Evolutionary conservation across 257 asterid species (phyloP), one percentile per base, ranked within the genome.

Genomic region (Solanum sejunctum): DNA sequence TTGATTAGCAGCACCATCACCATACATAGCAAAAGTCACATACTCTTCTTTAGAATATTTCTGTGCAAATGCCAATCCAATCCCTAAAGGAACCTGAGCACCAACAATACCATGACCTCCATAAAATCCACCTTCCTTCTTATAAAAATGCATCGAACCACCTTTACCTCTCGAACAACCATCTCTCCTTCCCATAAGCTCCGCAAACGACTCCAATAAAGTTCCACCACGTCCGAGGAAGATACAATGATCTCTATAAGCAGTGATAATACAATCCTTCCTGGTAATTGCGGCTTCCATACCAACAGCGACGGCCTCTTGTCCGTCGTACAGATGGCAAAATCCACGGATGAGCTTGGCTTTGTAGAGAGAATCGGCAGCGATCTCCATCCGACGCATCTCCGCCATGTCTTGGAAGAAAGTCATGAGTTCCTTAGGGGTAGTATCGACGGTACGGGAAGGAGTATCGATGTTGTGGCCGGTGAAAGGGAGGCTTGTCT

Each of bases 51-150:
- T 96, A 20, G 45, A 90, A 43, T 96, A 96, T 93, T 96, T 96
- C 94, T 95, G 99, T n/a, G 94, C 98, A 85, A 96, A 94, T 28
- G 98, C 96, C 92, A 96, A 85, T 28, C 99, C 99, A 86, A 91
- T 86, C 3, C 98, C 99, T 82, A 96, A 89, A 1, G 99, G 98
- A 56, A 96, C 90, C 88, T 96, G 99, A 1, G 98, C 99, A 41
- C 99, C 99, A 9, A 96, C 99, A 54, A 96, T 96, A 78, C 98
- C 99, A 80, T 96, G 99, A 6, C 99, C 99, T 12, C 99, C 99
- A 54, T 92, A 96, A 85, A 96, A 96, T 23, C 98, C 98, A 17
- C 66, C 87, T 4, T 93, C 97, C 92, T 95, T 96, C 92, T 91
- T 93, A 61, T 96, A 95, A 55, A 96, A 95, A 87, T 96, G 99